Base-by-base conservation (phyloP, 108 stramenopile genomes). In the Pseudonitzschia multiseries region DNA sequence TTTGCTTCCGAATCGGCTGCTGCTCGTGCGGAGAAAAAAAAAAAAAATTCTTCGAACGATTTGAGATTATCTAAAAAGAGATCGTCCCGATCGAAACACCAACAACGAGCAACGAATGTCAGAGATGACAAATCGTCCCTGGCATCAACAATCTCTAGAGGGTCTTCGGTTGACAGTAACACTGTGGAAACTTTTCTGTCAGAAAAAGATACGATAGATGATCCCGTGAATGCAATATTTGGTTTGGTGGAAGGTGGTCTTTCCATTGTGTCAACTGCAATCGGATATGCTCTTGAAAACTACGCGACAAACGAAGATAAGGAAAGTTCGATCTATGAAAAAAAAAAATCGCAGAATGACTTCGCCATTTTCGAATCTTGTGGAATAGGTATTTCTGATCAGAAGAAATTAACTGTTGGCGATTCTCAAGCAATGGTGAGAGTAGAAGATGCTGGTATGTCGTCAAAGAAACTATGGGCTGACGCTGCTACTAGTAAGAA, bases 241-340 rank as follows among this genome's bases (percentile, higher is more conserved):
- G 57, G 50, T 31, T 63, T 68, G 27, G 61, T 82, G 0, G 81
- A 82, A 54, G 77, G 77, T 17, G 78, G 81, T 21, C 40, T 84
- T 4, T 65, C 52, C 32, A 68, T 70, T 15, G 59, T 84, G 43
- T 43, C 69, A 44, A 24, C 52, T 46, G 72, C 70, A 6, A 31
- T 80, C 2, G 82, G 82, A 15, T 51, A 71, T 59, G 33, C 70
- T 9, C 22, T 32, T 61, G 61, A 33, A 33, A 29, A 62, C 18
- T 29, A 62, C 29, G n/a, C n/a, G 8, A 14, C 0, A 21, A 40
- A 62, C 17, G n/a, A 40, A 28, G 61, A 31, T 31, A 9, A 40
- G 15, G 36, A 62, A 62, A 21, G n/a, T 21, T 17, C 32, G 9
- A 62, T 29, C 15, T 4, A 62, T 8, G 20, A n/a, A 31, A 33